A percentile compares a stretch with the other conserved stretches of the same genome.
Evolutionary conservation across 2,329 filamentous ascomycete genomes (phyloP).

Genomic region (Mycosphaerella arachidis): DNA sequence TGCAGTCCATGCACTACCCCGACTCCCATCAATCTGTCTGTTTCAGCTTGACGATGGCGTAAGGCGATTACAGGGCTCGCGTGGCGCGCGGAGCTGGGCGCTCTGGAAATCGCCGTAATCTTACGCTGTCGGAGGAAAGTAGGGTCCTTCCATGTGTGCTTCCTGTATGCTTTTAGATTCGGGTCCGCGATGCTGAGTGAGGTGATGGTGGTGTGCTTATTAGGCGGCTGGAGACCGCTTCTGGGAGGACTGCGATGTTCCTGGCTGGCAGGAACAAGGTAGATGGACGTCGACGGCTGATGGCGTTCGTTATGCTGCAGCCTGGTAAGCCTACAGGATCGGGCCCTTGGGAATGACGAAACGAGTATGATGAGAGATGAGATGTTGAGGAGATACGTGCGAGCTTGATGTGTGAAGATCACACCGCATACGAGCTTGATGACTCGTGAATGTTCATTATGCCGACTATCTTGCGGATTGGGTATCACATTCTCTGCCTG

Average conservation of each 20-base stretch:
- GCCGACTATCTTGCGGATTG: conserved; percentile 4
- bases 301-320: not conserved
- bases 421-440: conserved; percentile 3
- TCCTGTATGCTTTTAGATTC: conserved; percentile 4
- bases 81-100: conserved; percentile 8
- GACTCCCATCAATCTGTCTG: not conserved
- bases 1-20: not conserved
- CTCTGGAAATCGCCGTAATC: conserved; percentile 9
- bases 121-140: conserved; percentile 2
- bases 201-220: not conserved
- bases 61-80: conserved; percentile 7
- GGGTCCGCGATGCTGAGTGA: conserved; percentile 2
- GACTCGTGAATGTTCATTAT: conserved; percentile 12
- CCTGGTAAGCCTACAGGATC: not conserved
- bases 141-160: conserved; percentile 9
- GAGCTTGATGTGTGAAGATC: not conserved
- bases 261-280: not conserved
- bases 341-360: not conserved
- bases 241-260: not conserved
- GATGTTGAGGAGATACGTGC: not conserved
- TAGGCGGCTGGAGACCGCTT: conserved; percentile 3
- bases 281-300: not conserved
- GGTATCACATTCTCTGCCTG: conserved; percentile 2
- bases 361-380: not conserved
- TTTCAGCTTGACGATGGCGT: conserved; percentile 11